Evolutionary conservation across 1,284 basidiomycete genomes (phyloP).

Genomic region (Entoloma clypeatum): DNA sequence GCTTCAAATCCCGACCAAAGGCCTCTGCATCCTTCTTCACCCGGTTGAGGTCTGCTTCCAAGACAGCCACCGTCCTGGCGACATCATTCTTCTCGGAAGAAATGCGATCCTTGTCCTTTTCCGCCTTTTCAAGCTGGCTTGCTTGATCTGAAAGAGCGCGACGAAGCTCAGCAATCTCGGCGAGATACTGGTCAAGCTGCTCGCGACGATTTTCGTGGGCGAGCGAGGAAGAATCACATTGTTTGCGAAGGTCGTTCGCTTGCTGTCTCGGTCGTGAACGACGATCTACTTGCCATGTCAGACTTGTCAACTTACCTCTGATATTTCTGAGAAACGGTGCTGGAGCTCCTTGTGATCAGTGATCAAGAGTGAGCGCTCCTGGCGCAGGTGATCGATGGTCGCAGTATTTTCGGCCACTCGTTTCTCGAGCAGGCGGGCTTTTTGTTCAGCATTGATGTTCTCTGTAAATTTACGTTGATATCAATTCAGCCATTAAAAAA

Average conservation of each 20-base stretch:
- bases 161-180: slow-evolving; percentile 71
- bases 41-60: slow-evolving; percentile 68
- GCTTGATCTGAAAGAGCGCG: slow-evolving; percentile 58
- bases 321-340: slow-evolving; percentile 54
- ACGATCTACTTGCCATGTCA: neutral
- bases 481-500: neutral
- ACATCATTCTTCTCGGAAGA: slow-evolving; percentile 63
- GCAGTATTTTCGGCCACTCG: slow-evolving; percentile 62
- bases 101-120: slow-evolving; percentile 57
- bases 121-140: slow-evolving; percentile 57
- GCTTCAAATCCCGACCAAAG: slow-evolving; percentile 71
- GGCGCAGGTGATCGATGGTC: slow-evolving; percentile 66
- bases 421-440: slow-evolving; percentile 58
- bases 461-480: slow-evolving; percentile 25
- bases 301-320: slow-evolving; percentile 49
- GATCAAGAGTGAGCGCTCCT: slow-evolving; percentile 65
- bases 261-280: slow-evolving; percentile 36
- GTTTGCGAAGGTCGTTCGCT: slow-evolving; percentile 56
- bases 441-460: slow-evolving; percentile 64
- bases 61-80: slow-evolving; percentile 51
- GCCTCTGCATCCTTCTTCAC: slow-evolving; percentile 70
- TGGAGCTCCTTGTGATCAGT: slow-evolving; percentile 70
- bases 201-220: slow-evolving; percentile 69
- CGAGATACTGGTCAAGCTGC: slow-evolving; percentile 63
- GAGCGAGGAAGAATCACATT: slow-evolving; percentile 56